Conservation (phyloP, 2,329 filamentous ascomycete genomes). For the Calonectria montana region DNA sequence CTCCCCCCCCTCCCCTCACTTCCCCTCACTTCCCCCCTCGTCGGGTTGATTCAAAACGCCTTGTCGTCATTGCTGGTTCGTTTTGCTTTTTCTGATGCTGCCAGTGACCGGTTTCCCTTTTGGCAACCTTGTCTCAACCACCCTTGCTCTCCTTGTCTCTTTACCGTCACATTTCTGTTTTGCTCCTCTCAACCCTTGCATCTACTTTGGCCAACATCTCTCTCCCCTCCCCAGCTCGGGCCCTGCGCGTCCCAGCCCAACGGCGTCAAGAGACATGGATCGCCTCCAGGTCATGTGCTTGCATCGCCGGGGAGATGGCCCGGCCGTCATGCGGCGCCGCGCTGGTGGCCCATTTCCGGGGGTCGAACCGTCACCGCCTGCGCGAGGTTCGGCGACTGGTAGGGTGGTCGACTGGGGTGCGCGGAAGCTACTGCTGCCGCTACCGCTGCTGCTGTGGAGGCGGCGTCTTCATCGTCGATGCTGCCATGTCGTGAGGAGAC, state of each 20-base stretch:
- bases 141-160: background rate
- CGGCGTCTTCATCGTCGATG: slow-evolving; percentile 19
- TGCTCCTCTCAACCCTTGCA: background rate
- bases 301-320: background rate
- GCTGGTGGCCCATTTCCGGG: slow-evolving; percentile 13
- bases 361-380: slow-evolving; percentile 13
- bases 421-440: slow-evolving; percentile 12
- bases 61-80: background rate
- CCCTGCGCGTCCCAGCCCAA: background rate
- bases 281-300: background rate
- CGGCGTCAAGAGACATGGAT: background rate
- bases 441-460: slow-evolving; percentile 24
- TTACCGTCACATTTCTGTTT: background rate
- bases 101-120: background rate
- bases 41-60: background rate
- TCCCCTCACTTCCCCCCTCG: slow-evolving; percentile 3
- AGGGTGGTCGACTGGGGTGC: slow-evolving; percentile 24
- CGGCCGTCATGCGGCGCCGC: background rate
- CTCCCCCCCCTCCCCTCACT: slow-evolving; percentile 3
- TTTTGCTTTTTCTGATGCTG: background rate
- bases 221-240: background rate
- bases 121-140: slow-evolving; percentile 5
- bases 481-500: slow-evolving; percentile 38
- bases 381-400: slow-evolving; percentile 30
- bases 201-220: background rate